phyloP scores from a whole-genome alignment of 2,329 filamentous ascomycete species.

The Dactylellina drechsleri region DNA sequence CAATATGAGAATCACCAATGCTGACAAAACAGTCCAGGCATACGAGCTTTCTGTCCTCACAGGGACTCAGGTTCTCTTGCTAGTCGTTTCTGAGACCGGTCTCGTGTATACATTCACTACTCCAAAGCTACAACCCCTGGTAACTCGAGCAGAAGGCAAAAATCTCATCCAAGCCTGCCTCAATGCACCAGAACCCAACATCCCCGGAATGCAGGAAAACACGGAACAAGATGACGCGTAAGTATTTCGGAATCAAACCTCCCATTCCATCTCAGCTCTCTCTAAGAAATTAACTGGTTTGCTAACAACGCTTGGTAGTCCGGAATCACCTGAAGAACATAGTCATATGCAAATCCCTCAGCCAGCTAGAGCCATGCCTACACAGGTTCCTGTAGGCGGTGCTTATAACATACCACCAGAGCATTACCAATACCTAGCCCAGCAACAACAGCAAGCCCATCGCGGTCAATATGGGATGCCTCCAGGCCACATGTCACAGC shows the following conservation, averaged over 20 bases:
- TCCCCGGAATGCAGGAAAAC: conserved; percentile 78
- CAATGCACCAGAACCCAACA: conserved; percentile 87
- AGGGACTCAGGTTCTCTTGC: conserved; percentile 93
- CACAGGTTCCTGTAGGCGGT: conserved; percentile 71
- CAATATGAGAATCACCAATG: conserved; percentile 48
- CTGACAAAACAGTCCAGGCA: conserved; percentile 69
- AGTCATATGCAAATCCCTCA: conserved; percentile 78
- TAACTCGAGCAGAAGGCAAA: conserved; percentile 98
- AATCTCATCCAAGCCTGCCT: conserved; percentile 98
- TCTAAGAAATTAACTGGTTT: background rate
- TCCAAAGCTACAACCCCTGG: conserved; percentile 95
- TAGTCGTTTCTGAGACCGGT: conserved; percentile 96
- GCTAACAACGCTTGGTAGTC: conserved; percentile 63
- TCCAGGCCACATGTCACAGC: conserved; percentile 81
- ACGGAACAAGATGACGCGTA: conserved; percentile 71
- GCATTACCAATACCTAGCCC: conserved; percentile 74
- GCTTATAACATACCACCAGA: conserved; percentile 72
- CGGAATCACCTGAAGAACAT: conserved; percentile 92
- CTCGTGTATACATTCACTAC: conserved; percentile 99
- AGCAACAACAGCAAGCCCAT: conserved; percentile 73
- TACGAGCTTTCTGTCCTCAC: conserved; percentile 98
- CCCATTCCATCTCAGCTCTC: background rate
- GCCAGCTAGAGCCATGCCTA: conserved; percentile 69
- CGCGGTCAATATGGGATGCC: conserved; percentile 68
- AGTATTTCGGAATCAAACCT: conserved; percentile 18